A percentile compares a stretch with the other conserved stretches of the same genome.
Evolutionary conservation across 306 rosid species (phyloP).

Genomic region (Lagenaria siceraria): DNA sequence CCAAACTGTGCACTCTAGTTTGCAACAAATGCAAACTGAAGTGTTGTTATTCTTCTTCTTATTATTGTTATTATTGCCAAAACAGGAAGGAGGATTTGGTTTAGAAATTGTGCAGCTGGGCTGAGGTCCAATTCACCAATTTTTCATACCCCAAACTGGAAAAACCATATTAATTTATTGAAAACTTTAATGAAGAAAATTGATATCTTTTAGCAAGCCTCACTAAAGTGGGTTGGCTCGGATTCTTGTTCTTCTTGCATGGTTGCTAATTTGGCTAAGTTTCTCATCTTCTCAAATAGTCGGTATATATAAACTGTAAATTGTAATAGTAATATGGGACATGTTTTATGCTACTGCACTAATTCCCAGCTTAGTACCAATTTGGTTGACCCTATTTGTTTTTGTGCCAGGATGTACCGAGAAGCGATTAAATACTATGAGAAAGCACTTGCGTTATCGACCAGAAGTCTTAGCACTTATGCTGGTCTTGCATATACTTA

Average conservation of each 20-base stretch:
- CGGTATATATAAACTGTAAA: neutral
- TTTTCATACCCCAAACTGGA: neutral
- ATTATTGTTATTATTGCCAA: neutral
- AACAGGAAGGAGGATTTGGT: neutral
- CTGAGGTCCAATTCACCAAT: neutral
- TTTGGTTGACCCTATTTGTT: conserved; percentile 15
- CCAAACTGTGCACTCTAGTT: neutral
- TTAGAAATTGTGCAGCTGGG: neutral
- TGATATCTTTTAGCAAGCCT: neutral
- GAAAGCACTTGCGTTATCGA: conserved; percentile 81
- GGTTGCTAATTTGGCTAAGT: neutral
- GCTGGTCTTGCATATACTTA: conserved; percentile 94
- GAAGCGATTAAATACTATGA: conserved; percentile 79
- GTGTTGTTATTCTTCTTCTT: neutral
- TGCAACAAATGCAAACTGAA: neutral
- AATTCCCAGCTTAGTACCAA: neutral
- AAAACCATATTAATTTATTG: neutral
- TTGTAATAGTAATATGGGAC: neutral
- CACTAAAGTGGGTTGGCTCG: neutral
- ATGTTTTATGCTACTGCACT: neutral
- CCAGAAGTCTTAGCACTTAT: conserved; percentile 82
- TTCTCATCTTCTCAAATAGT: neutral
- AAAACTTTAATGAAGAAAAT: neutral
- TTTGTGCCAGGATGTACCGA: conserved; percentile 45
- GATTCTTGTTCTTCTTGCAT: neutral